Percentiles rank a stretch among this genome's conserved stretches.
phyloP scores from a whole-genome alignment of 805 yeast genomes.

The Schwanniomyces polymorphus region DNA sequence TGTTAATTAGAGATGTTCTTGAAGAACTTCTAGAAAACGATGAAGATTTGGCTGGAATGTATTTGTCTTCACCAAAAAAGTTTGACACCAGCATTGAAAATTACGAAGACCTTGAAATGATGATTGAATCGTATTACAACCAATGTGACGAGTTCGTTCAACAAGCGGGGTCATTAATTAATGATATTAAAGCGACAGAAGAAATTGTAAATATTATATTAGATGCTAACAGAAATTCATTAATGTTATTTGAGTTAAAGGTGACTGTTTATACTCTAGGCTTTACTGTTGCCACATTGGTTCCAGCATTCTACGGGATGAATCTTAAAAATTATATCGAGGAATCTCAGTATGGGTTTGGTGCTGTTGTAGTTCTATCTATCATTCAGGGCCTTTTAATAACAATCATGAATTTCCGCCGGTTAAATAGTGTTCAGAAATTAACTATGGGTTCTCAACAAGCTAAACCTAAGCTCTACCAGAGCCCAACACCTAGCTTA shows the following conservation, averaged over 20 bases:
- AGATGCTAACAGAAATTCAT: slow-evolving; percentile 86
- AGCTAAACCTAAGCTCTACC: slow-evolving; percentile 2
- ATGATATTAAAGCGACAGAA: slow-evolving; percentile 86
- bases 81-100: slow-evolving; percentile 27
- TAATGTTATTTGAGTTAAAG: slow-evolving; percentile 83
- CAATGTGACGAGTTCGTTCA: slow-evolving; percentile 94
- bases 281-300: slow-evolving; percentile 76
- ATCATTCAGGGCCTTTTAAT: slow-evolving; percentile 53
- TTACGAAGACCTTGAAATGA: slow-evolving; percentile 79
- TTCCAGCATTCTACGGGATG: slow-evolving; percentile 92
- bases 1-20: slow-evolving; percentile 74
- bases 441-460: slow-evolving; percentile 49
- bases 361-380: slow-evolving; percentile 52
- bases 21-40: slow-evolving; percentile 86
- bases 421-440: slow-evolving; percentile 60
- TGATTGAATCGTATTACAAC: slow-evolving; percentile 83
- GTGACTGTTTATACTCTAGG: slow-evolving; percentile 84
- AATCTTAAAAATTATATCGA: slow-evolving; percentile 77
- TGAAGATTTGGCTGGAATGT: slow-evolving; percentile 81
- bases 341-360: slow-evolving; percentile 65
- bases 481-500: slow-evolving; percentile 8
- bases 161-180: slow-evolving; percentile 77
- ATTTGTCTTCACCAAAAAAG: slow-evolving; percentile 49
- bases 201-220: slow-evolving; percentile 89
- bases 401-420: slow-evolving; percentile 56